phyloP scores from a whole-genome alignment of 805 yeast genomes.

The Danielia oregonensis region DNA sequence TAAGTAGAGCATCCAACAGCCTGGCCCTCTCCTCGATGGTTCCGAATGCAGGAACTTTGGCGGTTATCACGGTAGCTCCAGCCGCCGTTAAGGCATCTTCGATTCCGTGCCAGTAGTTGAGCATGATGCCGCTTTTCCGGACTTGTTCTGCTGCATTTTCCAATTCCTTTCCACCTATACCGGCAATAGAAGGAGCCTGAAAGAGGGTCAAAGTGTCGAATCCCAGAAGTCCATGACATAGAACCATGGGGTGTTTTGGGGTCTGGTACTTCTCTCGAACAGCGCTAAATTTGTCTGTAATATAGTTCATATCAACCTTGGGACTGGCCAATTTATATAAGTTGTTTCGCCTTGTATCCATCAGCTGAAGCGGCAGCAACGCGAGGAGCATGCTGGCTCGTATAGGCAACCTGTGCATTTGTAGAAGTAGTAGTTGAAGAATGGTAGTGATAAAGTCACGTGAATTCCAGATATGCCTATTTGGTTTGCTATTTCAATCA shows the following conservation, averaged over 20 bases:
- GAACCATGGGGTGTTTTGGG: conserved; percentile 69
- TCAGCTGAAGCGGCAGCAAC: background rate
- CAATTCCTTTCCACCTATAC: conserved; percentile 11
- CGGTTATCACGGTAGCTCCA: conserved; percentile 68
- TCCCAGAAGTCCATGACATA: conserved; percentile 87
- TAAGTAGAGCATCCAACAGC: conserved; percentile 50
- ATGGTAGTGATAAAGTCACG: too few species aligned
- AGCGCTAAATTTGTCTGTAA: conserved; percentile 26
- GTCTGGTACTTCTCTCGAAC: conserved; percentile 44
- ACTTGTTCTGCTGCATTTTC: conserved; percentile 11
- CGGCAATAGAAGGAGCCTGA: conserved; percentile 12
- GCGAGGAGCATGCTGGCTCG: background rate
- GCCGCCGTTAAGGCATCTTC: conserved; percentile 52
- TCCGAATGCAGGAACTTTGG: conserved; percentile 81
- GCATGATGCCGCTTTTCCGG: conserved; percentile 25
- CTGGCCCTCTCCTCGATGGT: conserved; percentile 66
- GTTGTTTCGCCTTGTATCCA: background rate
- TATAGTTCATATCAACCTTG: conserved; percentile 19
- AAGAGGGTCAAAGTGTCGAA: conserved; percentile 48
- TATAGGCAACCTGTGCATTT: background rate
- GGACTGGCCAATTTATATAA: too few species aligned
- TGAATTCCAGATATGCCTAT: too few species aligned
- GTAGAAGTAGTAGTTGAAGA: too few species aligned
- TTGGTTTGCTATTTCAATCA: too few species aligned
- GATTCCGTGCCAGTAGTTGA: conserved; percentile 84